Base-by-base conservation (phyloP, 2,329 filamentous ascomycete genomes). In the Fusarium cicatricum region DNA sequence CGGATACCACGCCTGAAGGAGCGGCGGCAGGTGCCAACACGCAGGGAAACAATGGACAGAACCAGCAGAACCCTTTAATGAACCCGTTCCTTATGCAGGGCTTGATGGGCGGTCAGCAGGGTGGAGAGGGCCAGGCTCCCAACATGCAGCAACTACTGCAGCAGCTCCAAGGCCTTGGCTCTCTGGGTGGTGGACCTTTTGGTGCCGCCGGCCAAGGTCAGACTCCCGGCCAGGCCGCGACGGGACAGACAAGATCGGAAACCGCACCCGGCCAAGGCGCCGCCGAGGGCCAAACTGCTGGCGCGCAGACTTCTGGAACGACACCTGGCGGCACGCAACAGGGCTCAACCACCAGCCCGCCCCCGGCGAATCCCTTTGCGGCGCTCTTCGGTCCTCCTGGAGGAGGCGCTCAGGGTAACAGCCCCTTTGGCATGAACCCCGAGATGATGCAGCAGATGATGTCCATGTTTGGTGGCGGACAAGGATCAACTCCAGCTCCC, bases 1-100 rank as follows among this genome's bases (percentile, higher is more conserved):
- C 94, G 31, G 92, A 97, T 74, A 96, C 87, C 26, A 96, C 92
- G 3, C 86, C 88, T 85, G 80, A 79, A 53, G 70, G 70, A 55
- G 65, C 75, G 69, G 64, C 75, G 36, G 64, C 72, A 31, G 70
- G 65, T 31, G 70, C 59, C 52, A 67, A 62, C 32, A 51, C 60
- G 2, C 74, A 72, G 64, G 72, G 72, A 61, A 73, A 70, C 58
- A 60, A 54, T 41, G 61, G 54, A 32, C 55, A 62, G 26, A 41
- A 38, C 36, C 60, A 66, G 11, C 72, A 71, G 45, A 82, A 84
- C 62, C 80, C 80, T 1, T 80, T 86, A 56, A 39, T 64, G 31
- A 72, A 72, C 45, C 72, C 74, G 3, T 72, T 75, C 31, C 44
- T 72, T 53, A 60, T 71, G 45, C 52, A 65, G 5, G 66, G 69